These are phyloP conservation scores for Naganishia kalamii DNA, from an alignment of 768 basidiomycete species.

Conservation along the genomic window DNA sequence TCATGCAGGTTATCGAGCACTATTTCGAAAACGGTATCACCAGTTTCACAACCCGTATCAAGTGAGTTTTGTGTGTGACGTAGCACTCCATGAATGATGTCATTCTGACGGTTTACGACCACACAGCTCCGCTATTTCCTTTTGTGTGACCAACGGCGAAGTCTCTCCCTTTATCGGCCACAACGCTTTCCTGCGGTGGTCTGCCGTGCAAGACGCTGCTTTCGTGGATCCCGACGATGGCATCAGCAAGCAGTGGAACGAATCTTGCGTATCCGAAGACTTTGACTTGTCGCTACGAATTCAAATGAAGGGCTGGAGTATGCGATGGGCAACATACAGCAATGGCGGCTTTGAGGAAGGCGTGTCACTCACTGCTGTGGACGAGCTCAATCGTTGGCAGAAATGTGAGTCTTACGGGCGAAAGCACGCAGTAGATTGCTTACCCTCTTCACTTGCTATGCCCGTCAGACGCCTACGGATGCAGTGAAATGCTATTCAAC, in stretches of 20 bases:
- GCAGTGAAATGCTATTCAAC: constrained; percentile 65
- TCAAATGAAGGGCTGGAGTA: constrained; percentile 33
- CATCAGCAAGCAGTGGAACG: constrained; percentile 70
- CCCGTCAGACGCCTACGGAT: constrained; percentile 34
- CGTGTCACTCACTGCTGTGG: constrained; percentile 81
- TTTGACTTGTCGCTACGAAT: constrained; percentile 65
- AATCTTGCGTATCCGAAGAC: constrained; percentile 73
- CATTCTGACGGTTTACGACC: neutral
- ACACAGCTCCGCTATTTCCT: constrained; percentile 36
- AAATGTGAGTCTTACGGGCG: constrained; percentile 43
- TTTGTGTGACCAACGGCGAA: constrained; percentile 43
- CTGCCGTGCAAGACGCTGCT: constrained; percentile 66
- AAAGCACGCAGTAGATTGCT: constrained; percentile 31
- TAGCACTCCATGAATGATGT: neutral
- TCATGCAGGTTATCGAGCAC: constrained; percentile 41
- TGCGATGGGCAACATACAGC: constrained; percentile 66
- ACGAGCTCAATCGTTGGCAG: constrained; percentile 51
- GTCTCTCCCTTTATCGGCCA: constrained; percentile 11
- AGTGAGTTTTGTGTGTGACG: constrained; percentile 36
- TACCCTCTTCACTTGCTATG: neutral
- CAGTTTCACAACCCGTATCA: constrained; percentile 80
- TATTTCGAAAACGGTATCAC: constrained; percentile 66
- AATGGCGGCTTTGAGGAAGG: constrained; percentile 84
- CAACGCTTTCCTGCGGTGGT: no score
- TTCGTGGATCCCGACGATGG: constrained; percentile 63